Percentiles rank a stretch among this genome's conserved stretches.
Conservation (phyloP, 129 eudicot species). For the Flaveria bidentis region DNA sequence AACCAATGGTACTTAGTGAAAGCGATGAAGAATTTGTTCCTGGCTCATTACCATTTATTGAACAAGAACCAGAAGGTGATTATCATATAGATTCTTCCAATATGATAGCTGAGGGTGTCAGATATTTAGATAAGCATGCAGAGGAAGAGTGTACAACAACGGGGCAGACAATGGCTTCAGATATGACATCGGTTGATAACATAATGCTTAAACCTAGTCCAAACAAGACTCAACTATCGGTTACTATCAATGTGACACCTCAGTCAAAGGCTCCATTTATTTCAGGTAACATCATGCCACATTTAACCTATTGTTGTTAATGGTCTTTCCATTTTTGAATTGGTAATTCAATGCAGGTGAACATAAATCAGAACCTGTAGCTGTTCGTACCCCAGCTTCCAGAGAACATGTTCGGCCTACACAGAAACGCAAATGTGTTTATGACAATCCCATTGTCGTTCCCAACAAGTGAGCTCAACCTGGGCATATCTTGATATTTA, state of each 20-base stretch:
- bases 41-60: conserved; percentile 16
- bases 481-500: background rate
- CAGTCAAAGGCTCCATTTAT: conserved; percentile 49
- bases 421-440: conserved; percentile 48
- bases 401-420: conserved; percentile 43
- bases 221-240: conserved; percentile 33
- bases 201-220: conserved; percentile 33
- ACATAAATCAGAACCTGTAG: conserved; percentile 38
- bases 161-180: conserved; percentile 29
- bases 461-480: conserved; percentile 48
- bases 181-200: conserved; percentile 35
- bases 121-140: conserved; percentile 24
- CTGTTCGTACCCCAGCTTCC: conserved; percentile 69
- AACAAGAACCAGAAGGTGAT: conserved; percentile 29
- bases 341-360: conserved; percentile 40
- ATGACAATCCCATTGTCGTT: conserved; percentile 37
- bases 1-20: conserved; percentile 49
- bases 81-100: conserved; percentile 2
- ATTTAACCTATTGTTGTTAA: conserved; percentile 1
- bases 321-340: background rate
- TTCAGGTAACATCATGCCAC: conserved; percentile 29
- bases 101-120: conserved; percentile 29
- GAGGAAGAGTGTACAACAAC: conserved; percentile 30
- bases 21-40: conserved; percentile 39
- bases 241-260: conserved; percentile 48